Percentiles rank a stretch among this genome's conserved stretches.
Conservation (phyloP, 2,329 filamentous ascomycete species). For the Colletotrichum australisinense region DNA sequence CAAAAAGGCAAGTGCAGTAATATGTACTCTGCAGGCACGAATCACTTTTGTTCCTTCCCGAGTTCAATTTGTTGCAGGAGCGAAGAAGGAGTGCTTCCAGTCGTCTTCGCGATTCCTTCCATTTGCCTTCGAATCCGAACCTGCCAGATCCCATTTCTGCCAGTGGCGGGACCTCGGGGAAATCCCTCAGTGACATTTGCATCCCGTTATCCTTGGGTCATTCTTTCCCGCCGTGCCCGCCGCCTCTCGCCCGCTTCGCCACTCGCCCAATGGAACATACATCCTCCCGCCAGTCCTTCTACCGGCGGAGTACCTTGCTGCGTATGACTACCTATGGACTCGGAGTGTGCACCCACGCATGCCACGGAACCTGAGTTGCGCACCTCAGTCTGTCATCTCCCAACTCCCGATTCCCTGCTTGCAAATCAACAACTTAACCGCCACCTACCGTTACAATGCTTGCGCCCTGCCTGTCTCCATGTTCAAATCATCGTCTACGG, state of each 20-base stretch:
- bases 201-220: neutral
- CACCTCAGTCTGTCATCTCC: neutral
- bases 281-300: neutral
- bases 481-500: neutral
- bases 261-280: neutral
- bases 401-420: neutral
- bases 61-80: neutral
- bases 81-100: neutral
- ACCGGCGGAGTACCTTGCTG: too few relatives aligned
- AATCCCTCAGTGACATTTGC: constrained; percentile 13
- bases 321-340: too few relatives aligned
- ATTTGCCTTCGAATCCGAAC: too few relatives aligned
- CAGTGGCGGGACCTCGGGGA: constrained; percentile 19
- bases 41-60: too few relatives aligned
- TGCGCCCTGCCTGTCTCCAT: neutral
- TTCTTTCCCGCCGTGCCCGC: neutral
- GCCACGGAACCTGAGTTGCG: too few relatives aligned
- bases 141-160: too few relatives aligned
- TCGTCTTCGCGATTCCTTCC: neutral
- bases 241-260: neutral
- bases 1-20: too few relatives aligned
- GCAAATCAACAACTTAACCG: constrained; percentile 6
- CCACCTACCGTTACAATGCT: constrained; percentile 15
- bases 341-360: too few relatives aligned
- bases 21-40: too few relatives aligned